These are phyloP conservation scores for Alectoria sarmentosa DNA, from an alignment of 495 filamentous ascomycete species.

Conservation along the genomic window DNA sequence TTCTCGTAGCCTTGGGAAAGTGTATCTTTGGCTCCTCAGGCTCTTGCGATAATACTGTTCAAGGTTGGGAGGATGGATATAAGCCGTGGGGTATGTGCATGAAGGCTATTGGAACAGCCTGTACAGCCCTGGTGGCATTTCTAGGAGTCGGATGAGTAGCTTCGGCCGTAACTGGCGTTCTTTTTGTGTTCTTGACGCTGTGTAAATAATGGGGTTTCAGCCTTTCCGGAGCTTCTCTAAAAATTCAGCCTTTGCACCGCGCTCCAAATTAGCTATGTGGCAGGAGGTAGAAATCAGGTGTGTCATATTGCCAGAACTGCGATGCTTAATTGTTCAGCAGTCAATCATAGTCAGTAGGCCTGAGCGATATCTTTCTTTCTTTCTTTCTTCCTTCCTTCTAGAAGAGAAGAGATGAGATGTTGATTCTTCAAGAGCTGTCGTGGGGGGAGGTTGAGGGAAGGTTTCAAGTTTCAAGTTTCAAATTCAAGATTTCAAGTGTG, in stretches of 20 bases:
- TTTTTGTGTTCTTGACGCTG: too few species aligned
- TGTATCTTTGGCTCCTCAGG: not conserved
- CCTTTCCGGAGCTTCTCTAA: not conserved
- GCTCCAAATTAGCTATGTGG: not conserved
- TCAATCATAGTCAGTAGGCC: too few species aligned
- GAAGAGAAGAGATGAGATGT: not conserved
- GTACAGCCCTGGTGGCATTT: not conserved
- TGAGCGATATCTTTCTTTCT: too few species aligned
- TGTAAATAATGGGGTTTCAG: not conserved
- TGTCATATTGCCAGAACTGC: too few species aligned
- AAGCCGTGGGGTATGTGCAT: not conserved
- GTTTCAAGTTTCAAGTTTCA: too few species aligned
- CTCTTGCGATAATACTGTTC: not conserved
- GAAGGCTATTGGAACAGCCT: not conserved
- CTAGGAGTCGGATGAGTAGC: not conserved
- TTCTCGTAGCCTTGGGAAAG: not conserved
- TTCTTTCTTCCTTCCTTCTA: too few species aligned
- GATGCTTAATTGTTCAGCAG: too few species aligned
- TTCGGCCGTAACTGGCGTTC: not conserved
- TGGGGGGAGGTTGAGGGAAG: too few species aligned
- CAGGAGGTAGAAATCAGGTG: not conserved
- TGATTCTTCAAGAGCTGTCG: not conserved
- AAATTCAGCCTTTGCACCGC: not conserved
- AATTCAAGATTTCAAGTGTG: too few species aligned
- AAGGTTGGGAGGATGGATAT: not conserved